These are phyloP conservation scores for Craspedostauros australis DNA, from an alignment of 108 stramenopile genomes.

Conservation along the genomic window DNA sequence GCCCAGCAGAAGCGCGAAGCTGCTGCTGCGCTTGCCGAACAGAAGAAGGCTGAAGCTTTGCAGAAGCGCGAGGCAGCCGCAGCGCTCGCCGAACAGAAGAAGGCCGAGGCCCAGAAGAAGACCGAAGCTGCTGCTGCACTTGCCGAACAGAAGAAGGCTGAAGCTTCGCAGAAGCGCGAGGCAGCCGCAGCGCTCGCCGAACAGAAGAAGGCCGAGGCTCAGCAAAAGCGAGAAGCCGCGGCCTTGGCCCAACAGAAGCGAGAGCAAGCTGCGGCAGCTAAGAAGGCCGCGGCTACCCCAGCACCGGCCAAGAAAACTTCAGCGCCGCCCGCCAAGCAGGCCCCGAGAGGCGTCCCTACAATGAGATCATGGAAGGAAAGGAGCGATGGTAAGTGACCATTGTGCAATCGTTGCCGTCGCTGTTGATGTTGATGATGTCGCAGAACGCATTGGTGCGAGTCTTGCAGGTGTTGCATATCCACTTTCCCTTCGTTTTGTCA, in stretches of 20 bases:
- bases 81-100: constrained; percentile 15
- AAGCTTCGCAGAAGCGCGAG: not conserved
- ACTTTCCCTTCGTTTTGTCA: no score
- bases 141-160: constrained; percentile 3
- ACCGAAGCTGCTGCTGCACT: not conserved
- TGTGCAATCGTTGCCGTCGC: no score
- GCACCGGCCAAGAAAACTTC: not conserved
- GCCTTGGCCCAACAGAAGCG: constrained; percentile 19
- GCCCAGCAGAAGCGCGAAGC: not conserved
- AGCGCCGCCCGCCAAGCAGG: constrained; percentile 7
- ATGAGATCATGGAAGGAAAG: constrained; percentile 56
- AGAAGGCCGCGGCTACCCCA: constrained; percentile 5
- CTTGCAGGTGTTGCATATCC: no score
- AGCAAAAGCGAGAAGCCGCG: constrained; percentile 18
- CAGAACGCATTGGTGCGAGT: no score
- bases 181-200: not conserved
- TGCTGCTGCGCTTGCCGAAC: no score
- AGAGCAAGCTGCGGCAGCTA: constrained; percentile 12
- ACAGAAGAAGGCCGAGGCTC: not conserved
- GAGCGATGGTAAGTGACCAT: constrained; percentile 43
- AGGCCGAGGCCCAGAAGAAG: constrained; percentile 5
- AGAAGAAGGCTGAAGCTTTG: constrained; percentile 2
- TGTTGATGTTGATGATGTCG: no score
- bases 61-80: constrained; percentile 2
- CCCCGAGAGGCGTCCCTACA: constrained; percentile 62